These are phyloP conservation scores for Tuber umbilicatum DNA, from an alignment of 495 filamentous ascomycete genomes.

Conservation along the genomic window DNA sequence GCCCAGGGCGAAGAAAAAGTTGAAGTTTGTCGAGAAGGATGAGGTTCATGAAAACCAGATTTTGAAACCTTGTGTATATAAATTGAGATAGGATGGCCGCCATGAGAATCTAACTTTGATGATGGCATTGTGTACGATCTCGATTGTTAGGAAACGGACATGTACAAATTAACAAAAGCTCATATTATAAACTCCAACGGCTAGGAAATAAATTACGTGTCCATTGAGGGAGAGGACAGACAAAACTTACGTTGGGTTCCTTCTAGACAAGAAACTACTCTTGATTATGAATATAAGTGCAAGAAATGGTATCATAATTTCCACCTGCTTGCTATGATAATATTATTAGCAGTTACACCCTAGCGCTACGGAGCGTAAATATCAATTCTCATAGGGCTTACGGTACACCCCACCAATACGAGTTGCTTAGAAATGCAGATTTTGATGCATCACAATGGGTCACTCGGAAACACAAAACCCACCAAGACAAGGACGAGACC, in stretches of 20 bases:
- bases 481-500: neutral
- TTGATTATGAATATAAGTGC: neutral
- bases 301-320: neutral
- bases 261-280: neutral
- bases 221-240: neutral
- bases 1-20: constrained; percentile 44
- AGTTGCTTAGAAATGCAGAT: neutral
- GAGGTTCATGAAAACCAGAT: constrained; percentile 54
- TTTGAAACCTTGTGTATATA: constrained; percentile 95
- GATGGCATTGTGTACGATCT: neutral
- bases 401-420: neutral
- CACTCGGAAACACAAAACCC: neutral
- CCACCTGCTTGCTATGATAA: neutral
- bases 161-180: neutral
- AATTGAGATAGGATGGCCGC: constrained; percentile 57
- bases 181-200: neutral
- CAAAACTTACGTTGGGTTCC: neutral
- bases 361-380: neutral
- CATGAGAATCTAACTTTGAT: constrained; percentile 10
- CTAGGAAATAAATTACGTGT: neutral
- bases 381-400: neutral
- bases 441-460: neutral
- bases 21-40: constrained; percentile 44
- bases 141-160: neutral
- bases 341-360: neutral